Evolutionary conservation across 2,329 filamentous ascomycete genomes (phyloP), one percentile per base, ranked within the genome.

Genomic region (Verruconis gallopava): DNA sequence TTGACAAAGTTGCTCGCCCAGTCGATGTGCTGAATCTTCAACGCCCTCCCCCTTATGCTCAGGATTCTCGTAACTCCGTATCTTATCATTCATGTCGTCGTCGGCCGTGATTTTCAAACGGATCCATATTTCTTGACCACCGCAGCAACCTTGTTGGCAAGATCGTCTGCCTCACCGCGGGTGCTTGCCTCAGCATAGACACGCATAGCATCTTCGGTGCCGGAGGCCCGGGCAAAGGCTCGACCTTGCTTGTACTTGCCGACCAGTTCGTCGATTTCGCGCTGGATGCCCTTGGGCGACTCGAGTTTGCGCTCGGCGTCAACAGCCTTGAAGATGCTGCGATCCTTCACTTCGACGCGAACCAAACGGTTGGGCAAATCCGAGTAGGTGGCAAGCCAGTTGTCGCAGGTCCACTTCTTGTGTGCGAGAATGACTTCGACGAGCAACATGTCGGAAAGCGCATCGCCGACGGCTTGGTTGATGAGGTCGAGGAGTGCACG

Each of bases 381-480:
- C 18, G 76, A 81, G 67, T 98, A 98, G 4, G 86, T 95, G 49
- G 77, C 75, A 47, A 88, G 78, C 91, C 91, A 98, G 59, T 96
- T 85, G 58, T 80, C 79, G 36, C 86, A 79, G 19, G 75, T 78
- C 88, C 88, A 98, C 50, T 72, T 73, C 68, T 95, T 96, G 73
- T 96, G 86, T 4, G 91, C 88, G 32, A 98, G 79, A 50, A 96
- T 91, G 22, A 89, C 84, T 64, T 98, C 91, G 30, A 96, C 88
- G 55, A 98, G 78, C 36, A 98, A 75, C 73, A 95, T 83, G 64
- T 98, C 91, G 1, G 86, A 94, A 44, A 98, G 74, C 37, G 91
- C 91, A 58, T 98, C 91, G 41, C 91, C 91, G 37, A 96, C 89
- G 1, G 91, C 91, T 68, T 98, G 91, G 71, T 98, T 98, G 69